Base-by-base conservation (phyloP, 2,329 filamentous ascomycete genomes). In the Akanthomyces muscarius region DNA sequence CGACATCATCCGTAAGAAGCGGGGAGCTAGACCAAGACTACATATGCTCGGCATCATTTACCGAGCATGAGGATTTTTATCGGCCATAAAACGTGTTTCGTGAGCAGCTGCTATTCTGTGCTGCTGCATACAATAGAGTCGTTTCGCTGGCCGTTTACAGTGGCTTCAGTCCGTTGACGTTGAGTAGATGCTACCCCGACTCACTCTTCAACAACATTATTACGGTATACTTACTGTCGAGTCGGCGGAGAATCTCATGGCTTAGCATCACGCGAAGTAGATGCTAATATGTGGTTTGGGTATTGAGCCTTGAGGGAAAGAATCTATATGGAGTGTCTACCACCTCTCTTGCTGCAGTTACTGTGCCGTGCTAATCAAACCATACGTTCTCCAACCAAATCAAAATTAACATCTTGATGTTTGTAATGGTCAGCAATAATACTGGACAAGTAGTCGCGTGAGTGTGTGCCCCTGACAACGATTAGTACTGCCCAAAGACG, bases 361-460 rank as follows among this genome's bases (percentile, higher is more conserved):
- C 28, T 33, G 7, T 30, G n/a, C 23, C 25, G 4, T n/a, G 16
- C 6, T 6, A 10, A 21, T 38, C 36, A 54, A 14, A 64, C 38
- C 47, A 52, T 60, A 25, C 51, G 50, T n/a, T 73, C 70, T 52
- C 70, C 69, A 63, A 73, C 76, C 11, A 81, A 72, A 65, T 85
- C 79, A 65, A 86, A 84, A 68, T 86, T 86, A 61, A 89, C 84
- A 69, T 92, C 89, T 71, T 91, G 88, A 30, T 82, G 79, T 67
- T 89, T 87, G 74, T 92, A 92, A 72, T 92, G 89, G 71, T 92
- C 89, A 48, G 84, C 84, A 48, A 92, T 86, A 64, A 92, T 86
- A 65, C 85, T 82, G 63, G 89, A 89, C n/a, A 92, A 76, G 71
- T 90, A 89, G 61, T 88, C 88, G 63, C 86, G 86, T 21, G 87